Percentiles rank a stretch among this genome's conserved stretches.
Evolutionary conservation across 495 filamentous ascomycete genomes (phyloP).

Genomic region (Penicillium ochrochloron): DNA sequence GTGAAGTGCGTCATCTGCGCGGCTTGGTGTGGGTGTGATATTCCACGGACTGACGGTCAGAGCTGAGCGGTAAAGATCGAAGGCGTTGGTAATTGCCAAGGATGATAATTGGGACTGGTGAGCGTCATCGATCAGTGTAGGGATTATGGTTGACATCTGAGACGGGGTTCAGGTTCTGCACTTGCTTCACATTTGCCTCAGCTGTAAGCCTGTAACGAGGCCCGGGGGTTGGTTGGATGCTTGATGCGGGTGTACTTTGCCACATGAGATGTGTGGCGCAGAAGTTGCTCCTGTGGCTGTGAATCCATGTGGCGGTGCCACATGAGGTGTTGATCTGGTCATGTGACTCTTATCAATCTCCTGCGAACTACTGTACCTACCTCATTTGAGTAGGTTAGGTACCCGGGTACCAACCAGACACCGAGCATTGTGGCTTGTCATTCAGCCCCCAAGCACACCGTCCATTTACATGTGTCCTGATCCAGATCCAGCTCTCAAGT

Average conservation of each 20-base stretch:
- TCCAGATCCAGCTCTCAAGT: not conserved
- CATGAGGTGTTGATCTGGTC: not conserved
- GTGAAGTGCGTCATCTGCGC: not conserved
- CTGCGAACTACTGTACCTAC: no score
- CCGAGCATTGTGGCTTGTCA: not conserved
- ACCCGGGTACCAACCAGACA: not conserved
- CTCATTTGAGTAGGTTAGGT: not conserved
- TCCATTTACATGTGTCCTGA: not conserved
- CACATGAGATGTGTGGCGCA: not conserved
- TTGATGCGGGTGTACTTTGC: not conserved
- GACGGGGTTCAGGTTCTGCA: not conserved
- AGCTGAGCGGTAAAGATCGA: not conserved
- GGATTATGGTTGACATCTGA: not conserved
- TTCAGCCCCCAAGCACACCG: not conserved
- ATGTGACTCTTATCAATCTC: slow-evolving; percentile 4
- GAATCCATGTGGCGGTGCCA: not conserved
- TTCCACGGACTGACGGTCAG: not conserved
- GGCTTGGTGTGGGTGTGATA: not conserved
- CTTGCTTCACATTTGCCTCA: not conserved
- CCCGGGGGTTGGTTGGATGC: not conserved
- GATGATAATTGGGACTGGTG: not conserved
- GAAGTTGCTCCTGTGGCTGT: not conserved
- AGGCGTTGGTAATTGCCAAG: not conserved
- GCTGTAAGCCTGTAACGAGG: not conserved
- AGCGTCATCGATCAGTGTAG: not conserved